Evolutionary conservation across 2,329 filamentous ascomycete genomes (phyloP).

Genomic region (Diaporthe vaccinii): DNA sequence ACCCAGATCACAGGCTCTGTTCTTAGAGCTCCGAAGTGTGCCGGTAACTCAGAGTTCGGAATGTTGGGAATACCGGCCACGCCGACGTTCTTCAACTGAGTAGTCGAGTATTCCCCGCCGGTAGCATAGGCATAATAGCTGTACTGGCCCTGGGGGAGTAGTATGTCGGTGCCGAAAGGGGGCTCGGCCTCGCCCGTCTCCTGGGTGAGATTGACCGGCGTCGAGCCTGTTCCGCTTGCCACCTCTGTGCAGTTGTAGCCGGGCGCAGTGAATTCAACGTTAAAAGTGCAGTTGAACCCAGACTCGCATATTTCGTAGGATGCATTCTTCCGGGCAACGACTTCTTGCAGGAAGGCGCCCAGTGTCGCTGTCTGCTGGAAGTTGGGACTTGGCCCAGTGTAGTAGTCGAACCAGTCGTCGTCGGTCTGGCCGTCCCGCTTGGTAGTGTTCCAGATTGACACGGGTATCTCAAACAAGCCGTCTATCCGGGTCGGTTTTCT

Average conservation of each 20-base stretch:
- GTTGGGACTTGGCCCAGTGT: conserved; percentile 44
- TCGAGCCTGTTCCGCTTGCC: conserved; percentile 48
- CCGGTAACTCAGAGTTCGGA: conserved; percentile 45
- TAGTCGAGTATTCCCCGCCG: conserved; percentile 51
- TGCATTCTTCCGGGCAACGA: conserved; percentile 47
- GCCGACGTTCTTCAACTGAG: conserved; percentile 48
- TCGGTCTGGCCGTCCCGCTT: conserved; percentile 42
- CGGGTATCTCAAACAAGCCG: conserved; percentile 43
- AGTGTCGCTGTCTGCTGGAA: conserved; percentile 43
- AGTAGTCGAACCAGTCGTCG: conserved; percentile 49
- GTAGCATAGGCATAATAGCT: conserved; percentile 52
- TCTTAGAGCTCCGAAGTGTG: conserved; percentile 53
- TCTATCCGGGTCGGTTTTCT: conserved; percentile 43
- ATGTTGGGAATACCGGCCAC: conserved; percentile 50
- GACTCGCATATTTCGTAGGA: conserved; percentile 52
- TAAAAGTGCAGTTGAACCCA: conserved; percentile 57
- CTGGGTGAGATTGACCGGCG: conserved; percentile 42
- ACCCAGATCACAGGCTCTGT: conserved; percentile 57
- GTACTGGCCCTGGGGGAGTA: conserved; percentile 51
- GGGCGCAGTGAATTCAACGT: conserved; percentile 53
- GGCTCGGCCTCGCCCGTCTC: conserved; percentile 47
- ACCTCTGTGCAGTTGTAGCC: conserved; percentile 56
- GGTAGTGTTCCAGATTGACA: conserved; percentile 48
- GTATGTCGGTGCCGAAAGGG: conserved; percentile 50
- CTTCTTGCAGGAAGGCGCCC: conserved; percentile 44